A percentile compares a stretch with the other conserved stretches of the same genome.
Conservation (phyloP, 2,329 filamentous ascomycete species). For the Cucurbitaria berberidis region DNA sequence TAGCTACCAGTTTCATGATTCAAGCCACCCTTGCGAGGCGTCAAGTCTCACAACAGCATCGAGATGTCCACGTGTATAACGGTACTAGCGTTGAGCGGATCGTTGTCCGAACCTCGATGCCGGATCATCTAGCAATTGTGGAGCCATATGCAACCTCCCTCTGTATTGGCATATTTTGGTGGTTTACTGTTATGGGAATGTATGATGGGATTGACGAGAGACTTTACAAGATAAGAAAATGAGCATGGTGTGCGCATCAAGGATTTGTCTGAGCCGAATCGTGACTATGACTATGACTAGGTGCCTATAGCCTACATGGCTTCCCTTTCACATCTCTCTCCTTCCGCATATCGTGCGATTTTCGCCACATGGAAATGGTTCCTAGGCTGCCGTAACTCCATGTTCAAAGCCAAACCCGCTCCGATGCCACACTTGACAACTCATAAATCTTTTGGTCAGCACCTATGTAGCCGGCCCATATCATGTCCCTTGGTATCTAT, state of each 20-base stretch:
- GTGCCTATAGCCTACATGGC: too few species aligned
- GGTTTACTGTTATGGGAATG: neutral
- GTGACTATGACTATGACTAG: too few species aligned
- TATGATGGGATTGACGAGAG: neutral
- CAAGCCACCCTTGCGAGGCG: neutral
- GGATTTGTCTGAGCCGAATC: neutral
- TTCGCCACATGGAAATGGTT: neutral
- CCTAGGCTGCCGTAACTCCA: constrained; percentile 7
- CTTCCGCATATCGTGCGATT: neutral
- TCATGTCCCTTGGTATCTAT: neutral
- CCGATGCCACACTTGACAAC: neutral
- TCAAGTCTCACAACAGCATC: neutral
- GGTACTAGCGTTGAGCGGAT: neutral
- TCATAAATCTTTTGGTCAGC: neutral
- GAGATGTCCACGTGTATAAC: neutral
- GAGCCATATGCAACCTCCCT: neutral
- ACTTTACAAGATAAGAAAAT: constrained; percentile 7
- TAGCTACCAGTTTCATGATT: neutral
- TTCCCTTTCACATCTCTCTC: too few species aligned
- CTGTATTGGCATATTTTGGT: neutral
- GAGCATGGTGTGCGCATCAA: neutral
- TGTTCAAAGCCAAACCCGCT: neutral
- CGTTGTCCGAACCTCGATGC: neutral
- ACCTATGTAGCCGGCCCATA: neutral
- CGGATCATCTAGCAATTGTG: neutral